A percentile compares a stretch with the other conserved stretches of the same genome.
Evolutionary conservation across 2,329 filamentous ascomycete genomes (phyloP).

Genomic region (Fusarium ramigenum): DNA sequence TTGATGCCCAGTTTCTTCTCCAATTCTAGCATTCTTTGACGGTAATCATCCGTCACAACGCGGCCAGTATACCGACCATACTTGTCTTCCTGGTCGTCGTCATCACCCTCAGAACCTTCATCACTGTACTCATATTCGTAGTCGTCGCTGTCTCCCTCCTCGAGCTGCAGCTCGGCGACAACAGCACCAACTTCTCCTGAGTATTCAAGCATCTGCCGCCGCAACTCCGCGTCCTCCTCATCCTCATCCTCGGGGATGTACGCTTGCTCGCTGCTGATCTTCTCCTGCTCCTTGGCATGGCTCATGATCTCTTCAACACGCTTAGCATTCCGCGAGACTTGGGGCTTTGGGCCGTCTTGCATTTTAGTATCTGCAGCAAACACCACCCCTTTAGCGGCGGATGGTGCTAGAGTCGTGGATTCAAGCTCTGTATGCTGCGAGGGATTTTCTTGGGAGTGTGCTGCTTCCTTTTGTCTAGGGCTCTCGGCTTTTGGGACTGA

Average conservation of each 20-base stretch:
- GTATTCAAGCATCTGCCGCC: conserved; percentile 91
- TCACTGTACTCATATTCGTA: conserved; percentile 65
- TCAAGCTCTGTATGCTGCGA: neutral
- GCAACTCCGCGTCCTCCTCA: conserved; percentile 79
- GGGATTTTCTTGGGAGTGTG: neutral
- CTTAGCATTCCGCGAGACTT: conserved; percentile 54
- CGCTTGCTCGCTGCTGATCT: conserved; percentile 52
- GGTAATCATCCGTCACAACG: conserved; percentile 78
- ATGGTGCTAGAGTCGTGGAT: conserved; percentile 6
- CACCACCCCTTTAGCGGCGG: conserved; percentile 66
- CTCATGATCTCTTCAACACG: conserved; percentile 66
- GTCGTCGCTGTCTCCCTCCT: conserved; percentile 70
- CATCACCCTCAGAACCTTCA: conserved; percentile 62
- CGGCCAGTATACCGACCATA: conserved; percentile 76
- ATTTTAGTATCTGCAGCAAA: conserved; percentile 70
- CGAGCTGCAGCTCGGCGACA: conserved; percentile 89
- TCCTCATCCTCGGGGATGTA: conserved; percentile 79
- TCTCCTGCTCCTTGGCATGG: conserved; percentile 64
- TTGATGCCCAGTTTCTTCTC: conserved; percentile 77
- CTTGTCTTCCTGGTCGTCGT: conserved; percentile 63
- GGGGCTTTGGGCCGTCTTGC: conserved; percentile 49
- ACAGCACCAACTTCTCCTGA: conserved; percentile 90
- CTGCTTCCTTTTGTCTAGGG: neutral
- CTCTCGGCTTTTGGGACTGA: conserved; percentile 2
- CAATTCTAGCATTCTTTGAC: conserved; percentile 83